Percentiles rank a stretch among this genome's conserved stretches.
phyloP scores from a whole-genome alignment of 1,284 basidiomycete genomes.

The Malassezia brasiliensis region DNA sequence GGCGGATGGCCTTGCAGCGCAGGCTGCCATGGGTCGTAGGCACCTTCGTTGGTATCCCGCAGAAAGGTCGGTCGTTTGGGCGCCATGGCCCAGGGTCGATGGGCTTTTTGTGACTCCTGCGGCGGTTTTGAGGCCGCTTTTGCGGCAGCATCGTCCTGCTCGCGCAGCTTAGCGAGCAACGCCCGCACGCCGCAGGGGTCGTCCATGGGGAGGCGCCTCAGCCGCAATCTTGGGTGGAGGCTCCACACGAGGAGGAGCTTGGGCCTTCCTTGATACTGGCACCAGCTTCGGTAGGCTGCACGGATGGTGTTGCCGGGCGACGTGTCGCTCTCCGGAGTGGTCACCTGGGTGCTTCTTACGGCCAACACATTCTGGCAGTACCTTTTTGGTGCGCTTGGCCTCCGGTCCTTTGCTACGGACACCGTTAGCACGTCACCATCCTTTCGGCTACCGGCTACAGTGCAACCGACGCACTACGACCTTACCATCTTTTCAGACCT shows the following conservation, averaged over 20 bases:
- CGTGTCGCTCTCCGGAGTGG: too few relatives aligned
- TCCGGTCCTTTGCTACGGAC: too few relatives aligned
- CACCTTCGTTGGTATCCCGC: background rate
- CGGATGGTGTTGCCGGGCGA: too few relatives aligned
- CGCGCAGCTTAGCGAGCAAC: conserved; percentile 14
- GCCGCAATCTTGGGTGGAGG: background rate
- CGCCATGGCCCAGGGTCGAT: conserved; percentile 3
- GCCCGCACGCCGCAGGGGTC: conserved; percentile 16
- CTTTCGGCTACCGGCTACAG: conserved; percentile 66
- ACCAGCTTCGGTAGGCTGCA: background rate
- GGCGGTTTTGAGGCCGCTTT: background rate
- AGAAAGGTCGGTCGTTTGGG: background rate
- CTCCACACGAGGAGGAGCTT: background rate
- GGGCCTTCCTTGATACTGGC: background rate
- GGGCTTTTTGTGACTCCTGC: background rate
- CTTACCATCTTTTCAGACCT: conserved; percentile 69
- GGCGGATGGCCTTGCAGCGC: background rate
- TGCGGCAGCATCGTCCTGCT: conserved; percentile 4
- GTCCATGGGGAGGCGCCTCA: background rate
- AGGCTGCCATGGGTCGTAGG: background rate
- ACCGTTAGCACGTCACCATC: conserved; percentile 15
- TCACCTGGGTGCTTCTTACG: too few relatives aligned
- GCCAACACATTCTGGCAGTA: too few relatives aligned
- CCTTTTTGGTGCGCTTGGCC: too few relatives aligned
- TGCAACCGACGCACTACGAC: conserved; percentile 68